These are phyloP conservation scores for Calonectria montana DNA, from an alignment of 2,329 filamentous ascomycete genomes.

Conservation along the genomic window DNA sequence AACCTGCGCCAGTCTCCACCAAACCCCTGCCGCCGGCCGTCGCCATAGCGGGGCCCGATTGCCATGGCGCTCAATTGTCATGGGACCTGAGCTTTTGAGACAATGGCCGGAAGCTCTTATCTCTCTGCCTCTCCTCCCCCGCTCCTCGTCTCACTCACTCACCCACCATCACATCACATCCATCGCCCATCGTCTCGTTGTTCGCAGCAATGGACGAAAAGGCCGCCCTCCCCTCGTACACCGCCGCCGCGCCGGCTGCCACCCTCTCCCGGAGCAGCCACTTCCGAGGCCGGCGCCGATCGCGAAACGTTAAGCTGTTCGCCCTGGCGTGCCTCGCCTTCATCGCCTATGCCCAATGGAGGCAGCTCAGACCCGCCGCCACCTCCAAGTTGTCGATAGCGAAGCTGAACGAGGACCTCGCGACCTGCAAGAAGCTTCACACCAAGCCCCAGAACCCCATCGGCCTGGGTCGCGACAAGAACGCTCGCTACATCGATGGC, in stretches of 20 bases:
- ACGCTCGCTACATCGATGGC: conserved; percentile 70
- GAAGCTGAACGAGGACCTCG: conserved; percentile 65
- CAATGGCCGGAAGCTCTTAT: conserved; percentile 32
- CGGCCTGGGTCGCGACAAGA: conserved; percentile 67
- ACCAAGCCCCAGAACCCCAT: conserved; percentile 66
- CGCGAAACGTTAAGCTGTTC: conserved; percentile 56
- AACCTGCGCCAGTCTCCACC: not conserved
- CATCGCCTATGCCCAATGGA: conserved; percentile 62
- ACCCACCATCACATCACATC: not conserved
- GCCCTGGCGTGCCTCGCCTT: conserved; percentile 61
- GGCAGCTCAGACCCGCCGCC: conserved; percentile 49
- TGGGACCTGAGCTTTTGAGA: conserved; percentile 20
- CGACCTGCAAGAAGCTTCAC: conserved; percentile 66
- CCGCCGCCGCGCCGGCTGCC: conserved; percentile 42
- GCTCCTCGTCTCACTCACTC: not conserved
- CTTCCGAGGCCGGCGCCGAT: conserved; percentile 50
- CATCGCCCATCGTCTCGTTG: not conserved
- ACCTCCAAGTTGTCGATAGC: conserved; percentile 59
- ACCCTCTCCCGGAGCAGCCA: conserved; percentile 32
- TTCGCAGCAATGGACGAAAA: conserved; percentile 52
- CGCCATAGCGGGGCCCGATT: conserved; percentile 35
- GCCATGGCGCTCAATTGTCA: conserved; percentile 19
- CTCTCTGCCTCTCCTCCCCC: conserved; percentile 12
- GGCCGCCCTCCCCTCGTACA: conserved; percentile 58
- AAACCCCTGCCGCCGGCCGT: conserved; percentile 20